These are phyloP conservation scores for Pelargonium fulgidum DNA, from an alignment of 441 rosid species.

Conservation along the genomic window DNA sequence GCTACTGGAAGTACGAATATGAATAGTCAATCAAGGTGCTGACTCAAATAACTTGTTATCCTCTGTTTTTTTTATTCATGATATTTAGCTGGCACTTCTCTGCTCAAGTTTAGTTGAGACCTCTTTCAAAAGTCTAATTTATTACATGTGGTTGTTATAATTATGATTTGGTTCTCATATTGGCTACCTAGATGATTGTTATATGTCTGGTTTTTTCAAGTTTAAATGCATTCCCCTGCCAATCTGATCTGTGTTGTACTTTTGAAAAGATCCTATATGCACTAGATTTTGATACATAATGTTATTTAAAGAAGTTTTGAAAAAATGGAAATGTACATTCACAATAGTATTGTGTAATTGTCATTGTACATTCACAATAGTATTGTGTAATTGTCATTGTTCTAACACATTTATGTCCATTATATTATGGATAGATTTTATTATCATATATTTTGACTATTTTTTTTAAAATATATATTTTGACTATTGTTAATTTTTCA, in stretches of 20 bases:
- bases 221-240: background rate
- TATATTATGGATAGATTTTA: background rate
- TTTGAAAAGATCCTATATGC: background rate
- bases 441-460: background rate
- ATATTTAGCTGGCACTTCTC: background rate
- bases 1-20: conserved; percentile 98
- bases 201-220: background rate
- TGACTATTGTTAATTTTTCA: background rate
- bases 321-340: background rate
- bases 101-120: background rate
- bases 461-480: no score
- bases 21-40: conserved; percentile 94
- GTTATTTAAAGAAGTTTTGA: background rate
- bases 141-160: background rate
- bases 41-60: background rate
- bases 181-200: background rate
- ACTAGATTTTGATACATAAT: background rate
- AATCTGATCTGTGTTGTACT: background rate
- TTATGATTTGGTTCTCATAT: background rate
- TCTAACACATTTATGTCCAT: background rate
- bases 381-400: background rate
- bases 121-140: background rate
- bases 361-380: background rate
- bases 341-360: background rate
- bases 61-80: background rate